Base-by-base conservation (phyloP, 2,329 filamentous ascomycete genomes). In the Trichophyton mentagrophytes region DNA sequence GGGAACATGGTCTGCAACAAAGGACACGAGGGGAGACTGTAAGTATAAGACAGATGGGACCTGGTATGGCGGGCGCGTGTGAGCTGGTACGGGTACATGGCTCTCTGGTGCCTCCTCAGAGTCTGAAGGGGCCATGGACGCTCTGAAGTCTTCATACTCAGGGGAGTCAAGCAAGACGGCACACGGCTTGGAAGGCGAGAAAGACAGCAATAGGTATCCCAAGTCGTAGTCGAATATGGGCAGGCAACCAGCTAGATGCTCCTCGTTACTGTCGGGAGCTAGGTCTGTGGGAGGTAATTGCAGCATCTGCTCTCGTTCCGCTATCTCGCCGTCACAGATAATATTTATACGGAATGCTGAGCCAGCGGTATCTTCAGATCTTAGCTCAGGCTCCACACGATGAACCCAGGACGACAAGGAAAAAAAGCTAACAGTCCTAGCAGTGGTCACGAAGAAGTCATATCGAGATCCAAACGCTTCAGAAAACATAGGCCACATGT, bases 361-460 rank as follows among this genome's bases (percentile, higher is more conserved):
- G 13, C 83, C 82, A 17, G 77, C 71, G 1, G 74, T 74, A 56
- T 80, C 77, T 30, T 78, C 74, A 22, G 77, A 74, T 25, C 78
- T 75, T 22, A 86, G 68, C 65, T 86, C 84, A 13, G 76, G 75
- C 67, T 84, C 81, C 0, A 86, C 71, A 49, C 77, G 76, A 36
- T 77, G 73, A 27, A 80, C 76, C 83, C 83, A 86, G 0, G 79
- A 75, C 51, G 77, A 74, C 57, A 85, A 70, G 2, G 80, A 83
- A 38, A 86, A 68, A 62, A 75, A 82, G 62, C 75, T 78, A 3
- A 85, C 77, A 25, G 79, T 82, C 6, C 71, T 76, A 15, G 76
- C 70, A 25, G 80, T 79, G 1, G 83, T 84, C 33, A 84, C 76
- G 65, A 83, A 84, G 63, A 85, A 78, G 15, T 77, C 78, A 66